Percentiles rank a stretch among this genome's conserved stretches.
Evolutionary conservation across 1,284 basidiomycete genomes (phyloP).

Genomic region (Ceratobasidium sp.): DNA sequence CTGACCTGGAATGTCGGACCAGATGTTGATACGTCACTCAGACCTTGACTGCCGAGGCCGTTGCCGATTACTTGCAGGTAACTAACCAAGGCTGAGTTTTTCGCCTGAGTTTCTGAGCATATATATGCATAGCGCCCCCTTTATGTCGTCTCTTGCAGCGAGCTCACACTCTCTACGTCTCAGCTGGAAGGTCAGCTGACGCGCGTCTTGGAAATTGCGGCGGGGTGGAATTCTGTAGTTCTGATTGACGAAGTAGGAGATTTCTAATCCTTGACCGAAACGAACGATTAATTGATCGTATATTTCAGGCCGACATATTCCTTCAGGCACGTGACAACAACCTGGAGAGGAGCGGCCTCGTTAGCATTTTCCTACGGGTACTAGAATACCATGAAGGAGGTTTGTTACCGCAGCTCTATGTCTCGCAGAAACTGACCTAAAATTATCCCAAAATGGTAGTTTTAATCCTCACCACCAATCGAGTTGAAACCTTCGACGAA

Average conservation of each 20-base stretch:
- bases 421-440: too few relatives aligned
- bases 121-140: constrained; percentile 5
- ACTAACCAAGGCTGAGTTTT: too few relatives aligned
- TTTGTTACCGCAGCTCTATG: background rate
- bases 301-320: constrained; percentile 24
- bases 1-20: too few relatives aligned
- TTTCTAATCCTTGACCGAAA: background rate
- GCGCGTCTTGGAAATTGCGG: too few relatives aligned
- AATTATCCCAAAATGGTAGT: background rate
- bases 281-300: background rate
- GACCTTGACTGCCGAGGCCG: constrained; percentile 23
- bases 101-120: background rate
- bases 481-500: background rate
- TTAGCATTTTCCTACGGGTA: background rate
- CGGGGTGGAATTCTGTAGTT: constrained; percentile 11
- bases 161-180: background rate
- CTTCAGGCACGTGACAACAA: background rate
- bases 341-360: background rate
- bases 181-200: background rate
- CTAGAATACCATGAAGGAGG: background rate
- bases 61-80: constrained; percentile 13
- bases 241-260: constrained; percentile 13
- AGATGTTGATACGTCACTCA: background rate
- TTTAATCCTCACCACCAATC: background rate
- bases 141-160: constrained; percentile 12